Conservation (phyloP, 1,139 yeast genomes). For the Arxiozyma telluris region DNA sequence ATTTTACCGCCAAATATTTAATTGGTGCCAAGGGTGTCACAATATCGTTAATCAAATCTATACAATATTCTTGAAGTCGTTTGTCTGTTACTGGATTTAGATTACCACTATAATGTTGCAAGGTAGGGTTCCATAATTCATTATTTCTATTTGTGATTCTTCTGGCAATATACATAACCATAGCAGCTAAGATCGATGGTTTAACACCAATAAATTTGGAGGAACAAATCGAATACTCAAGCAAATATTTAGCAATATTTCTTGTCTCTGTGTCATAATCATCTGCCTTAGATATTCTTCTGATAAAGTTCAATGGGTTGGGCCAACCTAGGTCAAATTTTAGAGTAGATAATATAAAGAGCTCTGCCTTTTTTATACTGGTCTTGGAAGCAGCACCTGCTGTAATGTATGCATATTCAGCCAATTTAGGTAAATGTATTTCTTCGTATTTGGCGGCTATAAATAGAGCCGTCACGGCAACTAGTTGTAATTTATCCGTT, state of each 20-base stretch:
- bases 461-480: conserved; percentile 82
- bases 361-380: conserved; percentile 81
- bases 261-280: conserved; percentile 84
- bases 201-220: conserved; percentile 65
- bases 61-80: conserved; percentile 17
- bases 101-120: conserved; percentile 85
- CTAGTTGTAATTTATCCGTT: conserved; percentile 73
- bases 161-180: conserved; percentile 83
- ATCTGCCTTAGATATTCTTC: conserved; percentile 91
- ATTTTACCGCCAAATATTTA: conserved; percentile 21
- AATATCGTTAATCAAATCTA: conserved; percentile 20
- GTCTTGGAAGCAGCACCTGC: conserved; percentile 76
- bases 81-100: conserved; percentile 14
- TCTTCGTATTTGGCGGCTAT: conserved; percentile 96
- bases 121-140: conserved; percentile 59
- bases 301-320: conserved; percentile 85
- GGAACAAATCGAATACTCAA: conserved; percentile 80
- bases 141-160: conserved; percentile 61
- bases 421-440: conserved; percentile 82
- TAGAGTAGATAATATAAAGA: conserved; percentile 64
- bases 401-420: conserved; percentile 83
- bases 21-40: conserved; percentile 23
- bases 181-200: conserved; percentile 85
- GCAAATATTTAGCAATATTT: conserved; percentile 78
- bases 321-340: conserved; percentile 82